Base-by-base conservation (phyloP, 345 rosid genomes). In the Gossypioides kirkii region DNA sequence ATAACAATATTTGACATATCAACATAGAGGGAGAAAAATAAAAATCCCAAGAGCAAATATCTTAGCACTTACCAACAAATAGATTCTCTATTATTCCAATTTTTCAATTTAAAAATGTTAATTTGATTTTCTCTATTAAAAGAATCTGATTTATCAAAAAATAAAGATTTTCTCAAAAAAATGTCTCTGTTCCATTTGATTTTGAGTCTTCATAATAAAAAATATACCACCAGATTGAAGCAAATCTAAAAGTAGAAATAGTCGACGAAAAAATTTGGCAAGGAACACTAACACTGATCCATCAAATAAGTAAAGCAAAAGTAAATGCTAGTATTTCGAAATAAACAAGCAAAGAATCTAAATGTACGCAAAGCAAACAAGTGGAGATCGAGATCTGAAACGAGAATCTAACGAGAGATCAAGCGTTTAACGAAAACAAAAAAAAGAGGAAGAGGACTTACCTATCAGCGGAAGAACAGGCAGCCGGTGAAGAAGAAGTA, bases 401-500 rank as follows among this genome's bases (percentile, higher is more conserved):
- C 47, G n/a, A 43, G 42, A 71, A 72, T 13, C 74, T 43, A 54
- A 49, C 54, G 68, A 66, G 20, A 47, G 9, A 52, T 56, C 2
- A 79, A 56, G 62, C 22, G 53, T 13, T 61, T 70, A 32, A 32
- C 38, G 1, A 6, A 32, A 20, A n/a, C n/a, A n/a, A 36, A 17
- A 17, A 53, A 72, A 47, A 22, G 60, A 77, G 74, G 59, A 60
- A 75, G 69, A 42, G 46, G 82, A 86, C 91, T 89, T 80, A 89
- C 97, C 95, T 87, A 82, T 89, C 91, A 67, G 92, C 85, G 74
- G 88, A 86, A 50, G 90, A 89, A 78, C 87, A 84, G 66, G 89
- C 87, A 67, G 95, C 87, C 6, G 97, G 93, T 42, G 98, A 88
- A 28, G 98, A 90, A 76, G 93, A 90, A 78, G 86, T 79, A 76